Conservation (phyloP, 1,284 basidiomycete species). For the Leccinum variabile region DNA sequence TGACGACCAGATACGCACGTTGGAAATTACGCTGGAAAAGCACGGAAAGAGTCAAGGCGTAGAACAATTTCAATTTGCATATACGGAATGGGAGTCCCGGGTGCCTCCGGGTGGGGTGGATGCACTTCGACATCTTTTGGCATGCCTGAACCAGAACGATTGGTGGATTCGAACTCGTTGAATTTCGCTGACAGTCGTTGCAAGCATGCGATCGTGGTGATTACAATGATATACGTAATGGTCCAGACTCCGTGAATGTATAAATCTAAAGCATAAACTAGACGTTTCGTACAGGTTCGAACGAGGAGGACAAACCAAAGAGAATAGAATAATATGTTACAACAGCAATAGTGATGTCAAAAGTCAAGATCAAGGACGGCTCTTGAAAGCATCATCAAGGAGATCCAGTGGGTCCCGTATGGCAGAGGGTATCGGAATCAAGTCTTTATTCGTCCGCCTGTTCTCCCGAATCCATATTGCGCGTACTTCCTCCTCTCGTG, state of each 20-base stretch:
- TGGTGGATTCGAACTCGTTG: conserved; percentile 43
- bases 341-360: conserved; percentile 5
- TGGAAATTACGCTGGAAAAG: conserved; percentile 41
- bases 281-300: neutral
- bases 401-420: conserved; percentile 29
- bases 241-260: conserved; percentile 8
- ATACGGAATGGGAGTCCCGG: conserved; percentile 27
- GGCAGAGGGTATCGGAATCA: conserved; percentile 38
- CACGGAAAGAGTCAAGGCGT: conserved; percentile 18
- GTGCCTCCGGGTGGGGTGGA: conserved; percentile 47
- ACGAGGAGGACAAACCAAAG: neutral
- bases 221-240: conserved; percentile 15
- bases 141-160: conserved; percentile 45
- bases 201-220: conserved; percentile 12
- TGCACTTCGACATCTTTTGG: conserved; percentile 48
- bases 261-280: conserved; percentile 32
- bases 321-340: neutral
- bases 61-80: conserved; percentile 26
- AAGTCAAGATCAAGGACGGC: conserved; percentile 30
- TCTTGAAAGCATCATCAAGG: conserved; percentile 58
- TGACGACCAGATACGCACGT: conserved; percentile 14
- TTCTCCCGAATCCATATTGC: conserved; percentile 69
- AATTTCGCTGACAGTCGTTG: neutral
- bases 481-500: conserved; percentile 65
- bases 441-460: conserved; percentile 53